Conservation (phyloP, 2,329 filamentous ascomycete genomes). For the Fusarium abutilonis region DNA sequence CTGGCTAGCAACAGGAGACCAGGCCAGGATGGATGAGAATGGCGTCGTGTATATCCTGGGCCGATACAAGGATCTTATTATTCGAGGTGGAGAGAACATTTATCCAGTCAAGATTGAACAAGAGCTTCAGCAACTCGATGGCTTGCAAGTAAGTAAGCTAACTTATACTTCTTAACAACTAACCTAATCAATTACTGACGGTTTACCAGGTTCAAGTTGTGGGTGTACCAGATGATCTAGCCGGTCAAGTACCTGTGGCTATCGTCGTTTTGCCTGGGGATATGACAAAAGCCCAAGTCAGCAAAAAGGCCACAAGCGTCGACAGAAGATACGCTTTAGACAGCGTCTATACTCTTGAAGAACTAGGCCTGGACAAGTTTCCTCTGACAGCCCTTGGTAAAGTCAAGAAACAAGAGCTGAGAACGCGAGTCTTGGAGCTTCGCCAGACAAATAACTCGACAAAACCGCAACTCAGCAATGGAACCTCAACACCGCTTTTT, state of each 20-base stretch:
- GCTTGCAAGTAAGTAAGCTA: slow-evolving; percentile 41
- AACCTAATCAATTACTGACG: slow-evolving; percentile 12
- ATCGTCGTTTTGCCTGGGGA: slow-evolving; percentile 51
- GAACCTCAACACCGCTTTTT: slow-evolving; percentile 15
- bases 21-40: slow-evolving; percentile 51
- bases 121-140: slow-evolving; percentile 49
- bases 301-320: slow-evolving; percentile 44
- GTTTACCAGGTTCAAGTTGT: slow-evolving; percentile 52
- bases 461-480: background rate
- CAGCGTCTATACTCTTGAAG: slow-evolving; percentile 53
- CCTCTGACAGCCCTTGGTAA: slow-evolving; percentile 58
- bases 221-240: slow-evolving; percentile 55
- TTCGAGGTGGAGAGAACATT: slow-evolving; percentile 58
- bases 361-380: slow-evolving; percentile 52
- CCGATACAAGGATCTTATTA: slow-evolving; percentile 58
- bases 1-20: slow-evolving; percentile 56
- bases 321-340: slow-evolving; percentile 54
- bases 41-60: slow-evolving; percentile 54
- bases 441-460: background rate
- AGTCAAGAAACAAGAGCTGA: slow-evolving; percentile 54
- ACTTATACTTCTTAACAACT: background rate
- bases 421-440: slow-evolving; percentile 34
- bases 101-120: slow-evolving; percentile 52
- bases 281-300: slow-evolving; percentile 48
- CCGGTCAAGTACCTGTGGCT: slow-evolving; percentile 60